Evolutionary conservation across 2,329 filamentous ascomycete species (phyloP), one percentile per base, ranked within the genome.

Genomic region (Aspergillus fructus): DNA sequence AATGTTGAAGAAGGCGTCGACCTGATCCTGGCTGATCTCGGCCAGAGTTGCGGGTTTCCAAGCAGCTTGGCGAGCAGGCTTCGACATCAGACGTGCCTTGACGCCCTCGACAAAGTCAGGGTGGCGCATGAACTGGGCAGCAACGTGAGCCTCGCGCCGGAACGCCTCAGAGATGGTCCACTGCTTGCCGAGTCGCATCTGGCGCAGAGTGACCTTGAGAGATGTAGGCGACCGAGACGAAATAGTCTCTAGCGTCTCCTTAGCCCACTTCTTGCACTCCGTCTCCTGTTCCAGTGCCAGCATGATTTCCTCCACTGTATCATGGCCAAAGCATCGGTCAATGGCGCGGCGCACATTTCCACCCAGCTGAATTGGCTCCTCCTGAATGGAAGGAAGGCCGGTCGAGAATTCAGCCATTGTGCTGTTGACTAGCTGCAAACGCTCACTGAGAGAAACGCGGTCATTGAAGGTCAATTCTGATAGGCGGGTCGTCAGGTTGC

Each of bases 91-190:
- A 49, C 89, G 83, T 23, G 91, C 88, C 51, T 85, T 85, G n/a
- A 99, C 93, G 53, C 94, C 94, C 76, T 96, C 91, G 43, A 87
- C 87, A 70, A 99, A 99, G 75, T 99, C 94, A 4, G 85, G 89
- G 72, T 94, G 89, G 56, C 83, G 82, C 93, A 99, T 97, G 79
- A 99, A 97, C 62, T 86, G 85, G 58, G 83, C 79, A 2, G 93
- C 92, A 59, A 99, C 91, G 69, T 89, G 83, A 76, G 94, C 85
- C 79, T 99, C 94, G 62, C 86, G 86, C 70, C 87, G 81, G 81
- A 97, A 99, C 1, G 93, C 87, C 76, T 96, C 84, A 15, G 83
- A 79, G 67, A 99, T 96, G 62, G 83, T 82, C 94, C 94, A 97
- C 34, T 80, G 71, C 64, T 79, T 77, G 59, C 90, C 91, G 49